Conservation (phyloP, 1,284 basidiomycete species). For the Cystobasidium slooffiae region DNA sequence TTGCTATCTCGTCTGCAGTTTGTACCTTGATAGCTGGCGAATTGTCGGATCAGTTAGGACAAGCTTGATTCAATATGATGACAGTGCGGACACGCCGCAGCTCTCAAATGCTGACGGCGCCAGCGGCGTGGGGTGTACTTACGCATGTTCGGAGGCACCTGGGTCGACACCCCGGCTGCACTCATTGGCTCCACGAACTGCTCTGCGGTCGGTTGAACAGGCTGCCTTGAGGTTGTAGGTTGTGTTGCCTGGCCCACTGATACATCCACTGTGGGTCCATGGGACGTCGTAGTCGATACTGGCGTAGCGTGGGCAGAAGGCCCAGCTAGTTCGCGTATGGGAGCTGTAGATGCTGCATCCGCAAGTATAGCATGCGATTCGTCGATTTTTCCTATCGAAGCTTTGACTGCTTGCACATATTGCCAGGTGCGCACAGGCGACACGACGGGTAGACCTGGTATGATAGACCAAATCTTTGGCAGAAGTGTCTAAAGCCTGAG, state of each 20-base stretch:
- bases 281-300: no score
- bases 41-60: not conserved
- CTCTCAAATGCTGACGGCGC: not conserved
- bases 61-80: not conserved
- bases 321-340: no score
- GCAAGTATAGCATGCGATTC: not conserved
- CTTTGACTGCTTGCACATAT: not conserved
- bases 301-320: no score
- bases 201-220: no score
- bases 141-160: not conserved
- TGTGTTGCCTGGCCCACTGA: no score
- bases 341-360: not conserved
- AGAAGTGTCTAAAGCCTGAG: not conserved
- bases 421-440: not conserved
- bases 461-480: conserved; percentile 1
- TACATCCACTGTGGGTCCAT: no score
- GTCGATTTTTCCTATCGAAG: not conserved
- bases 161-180: not conserved
- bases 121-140: not conserved
- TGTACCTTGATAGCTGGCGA: not conserved
- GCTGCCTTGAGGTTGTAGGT: no score
- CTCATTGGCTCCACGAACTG: no score
- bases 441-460: not conserved
- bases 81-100: not conserved
- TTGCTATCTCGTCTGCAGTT: not conserved